phyloP scores from a whole-genome alignment of 305 asterid genomes.

The Fraxinus nigra region DNA sequence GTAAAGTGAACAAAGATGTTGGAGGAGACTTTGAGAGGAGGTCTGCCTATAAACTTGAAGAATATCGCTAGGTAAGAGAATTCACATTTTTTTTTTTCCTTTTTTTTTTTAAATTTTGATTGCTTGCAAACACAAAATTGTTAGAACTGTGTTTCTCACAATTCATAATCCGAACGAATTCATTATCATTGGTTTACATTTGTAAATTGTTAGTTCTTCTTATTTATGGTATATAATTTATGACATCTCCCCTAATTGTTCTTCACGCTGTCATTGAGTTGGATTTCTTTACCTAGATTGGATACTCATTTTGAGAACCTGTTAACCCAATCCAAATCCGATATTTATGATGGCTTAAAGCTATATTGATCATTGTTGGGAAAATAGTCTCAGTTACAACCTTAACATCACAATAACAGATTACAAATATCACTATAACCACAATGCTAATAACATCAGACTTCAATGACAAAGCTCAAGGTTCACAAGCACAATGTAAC shows the following conservation, averaged over 20 bases:
- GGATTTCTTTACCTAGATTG: too few relatives aligned
- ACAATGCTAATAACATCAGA: too few relatives aligned
- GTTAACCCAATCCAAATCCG: too few relatives aligned
- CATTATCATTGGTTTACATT: neutral
- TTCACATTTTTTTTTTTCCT: too few relatives aligned
- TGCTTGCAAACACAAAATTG: neutral
- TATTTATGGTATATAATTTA: neutral
- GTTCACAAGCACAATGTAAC: too few relatives aligned
- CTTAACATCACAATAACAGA: too few relatives aligned
- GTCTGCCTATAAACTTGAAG: conserved; percentile 76
- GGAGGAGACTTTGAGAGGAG: conserved; percentile 37
- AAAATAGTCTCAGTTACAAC: too few relatives aligned
- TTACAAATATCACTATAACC: too few relatives aligned
- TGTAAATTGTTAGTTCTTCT: neutral
- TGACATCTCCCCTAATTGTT: neutral
- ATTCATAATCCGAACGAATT: neutral
- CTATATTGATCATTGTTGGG: neutral
- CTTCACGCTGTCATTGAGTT: neutral
- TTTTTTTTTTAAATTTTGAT: neutral
- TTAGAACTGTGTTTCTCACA: neutral
- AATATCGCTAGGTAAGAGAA: conserved; percentile 83
- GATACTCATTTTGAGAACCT: too few relatives aligned
- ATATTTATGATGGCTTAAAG: neutral
- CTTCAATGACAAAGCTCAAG: too few relatives aligned
- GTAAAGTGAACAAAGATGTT: too few relatives aligned